Evolutionary conservation across 805 yeast genomes (phyloP).

Genomic region (Saturnispora gosingensis): DNA sequence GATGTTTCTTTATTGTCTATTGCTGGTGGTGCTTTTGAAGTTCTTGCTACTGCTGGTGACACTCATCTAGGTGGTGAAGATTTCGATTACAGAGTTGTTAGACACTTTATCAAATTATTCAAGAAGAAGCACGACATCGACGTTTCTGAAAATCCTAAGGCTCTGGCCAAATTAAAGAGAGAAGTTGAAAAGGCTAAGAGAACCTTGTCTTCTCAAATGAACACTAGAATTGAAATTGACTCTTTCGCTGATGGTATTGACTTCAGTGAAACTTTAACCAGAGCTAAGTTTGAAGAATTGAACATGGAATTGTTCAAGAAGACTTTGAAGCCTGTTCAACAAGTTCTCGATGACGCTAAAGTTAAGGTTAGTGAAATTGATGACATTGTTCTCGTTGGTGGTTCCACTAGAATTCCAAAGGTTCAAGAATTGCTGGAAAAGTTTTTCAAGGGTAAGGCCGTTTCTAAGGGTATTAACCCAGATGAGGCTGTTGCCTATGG

Average conservation of each 20-base stretch:
- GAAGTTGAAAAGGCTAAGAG: conserved; percentile 98
- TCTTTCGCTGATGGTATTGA: conserved; percentile 91
- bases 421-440: conserved; percentile 88
- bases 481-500: conserved; percentile 99
- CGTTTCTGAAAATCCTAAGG: conserved; percentile 69
- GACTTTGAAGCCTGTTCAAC: conserved; percentile 93
- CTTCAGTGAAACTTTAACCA: conserved; percentile 88
- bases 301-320: conserved; percentile 88
- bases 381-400: conserved; percentile 96
- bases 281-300: conserved; percentile 97
- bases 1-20: conserved; percentile 84
- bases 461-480: conserved; percentile 95
- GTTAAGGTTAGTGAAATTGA: conserved; percentile 78
- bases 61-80: conserved; percentile 98
- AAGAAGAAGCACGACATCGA: conserved; percentile 91
- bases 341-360: conserved; percentile 89
- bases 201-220: conserved; percentile 88
- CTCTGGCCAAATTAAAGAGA: conserved; percentile 88
- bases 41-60: conserved; percentile 90
- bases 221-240: conserved; percentile 93
- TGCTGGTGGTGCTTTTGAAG: conserved; percentile 89
- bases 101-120: conserved; percentile 77
- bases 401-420: conserved; percentile 98
- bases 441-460: conserved; percentile 89
- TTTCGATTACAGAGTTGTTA: conserved; percentile 81